phyloP scores from a whole-genome alignment of 2,329 filamentous ascomycete genomes.

The Tolypocladium tropicale region DNA sequence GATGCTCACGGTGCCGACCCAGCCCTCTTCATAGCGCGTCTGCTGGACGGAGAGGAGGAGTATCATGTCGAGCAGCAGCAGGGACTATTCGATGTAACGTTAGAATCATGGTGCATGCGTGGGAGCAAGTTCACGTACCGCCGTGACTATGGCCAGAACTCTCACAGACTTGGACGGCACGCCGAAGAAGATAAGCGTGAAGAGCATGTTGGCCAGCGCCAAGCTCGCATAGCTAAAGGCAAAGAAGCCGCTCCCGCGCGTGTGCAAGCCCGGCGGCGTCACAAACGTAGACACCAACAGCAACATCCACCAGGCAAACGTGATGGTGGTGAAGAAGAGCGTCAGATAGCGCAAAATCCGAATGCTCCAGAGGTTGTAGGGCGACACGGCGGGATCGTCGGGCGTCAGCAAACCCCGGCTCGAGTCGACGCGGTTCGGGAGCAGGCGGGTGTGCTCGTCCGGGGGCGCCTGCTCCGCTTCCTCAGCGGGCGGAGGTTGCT shows the following conservation, averaged over 20 bases:
- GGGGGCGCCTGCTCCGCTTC: slow-evolving; percentile 18
- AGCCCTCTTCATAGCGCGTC: slow-evolving; percentile 75
- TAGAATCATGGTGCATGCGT: slow-evolving; percentile 35
- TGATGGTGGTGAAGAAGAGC: slow-evolving; percentile 62
- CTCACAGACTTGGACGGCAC: slow-evolving; percentile 73
- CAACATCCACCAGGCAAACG: slow-evolving; percentile 87
- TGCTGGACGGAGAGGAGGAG: slow-evolving; percentile 66
- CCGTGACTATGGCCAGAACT: slow-evolving; percentile 58
- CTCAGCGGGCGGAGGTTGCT: slow-evolving; percentile 7
- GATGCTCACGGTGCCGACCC: slow-evolving; percentile 80
- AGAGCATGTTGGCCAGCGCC: slow-evolving; percentile 63
- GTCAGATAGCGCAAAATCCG: slow-evolving; percentile 71
- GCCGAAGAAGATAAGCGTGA: slow-evolving; percentile 77
- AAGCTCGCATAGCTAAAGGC: slow-evolving; percentile 76
- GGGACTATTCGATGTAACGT: slow-evolving; percentile 24
- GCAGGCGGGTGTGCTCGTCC: slow-evolving; percentile 52
- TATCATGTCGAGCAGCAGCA: slow-evolving; percentile 55
- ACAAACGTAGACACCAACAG: slow-evolving; percentile 85
- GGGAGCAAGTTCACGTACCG: slow-evolving; percentile 19
- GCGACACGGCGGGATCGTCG: slow-evolving; percentile 53
- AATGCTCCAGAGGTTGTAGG: slow-evolving; percentile 91
- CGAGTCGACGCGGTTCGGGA: slow-evolving; percentile 56
- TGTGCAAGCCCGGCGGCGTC: slow-evolving; percentile 77
- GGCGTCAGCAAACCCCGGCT: slow-evolving; percentile 23
- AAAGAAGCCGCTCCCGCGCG: slow-evolving; percentile 85